Evolutionary conservation across 192 early-diverging fungal species (phyloP), one percentile per base, ranked within the genome.

Genomic region (Oehlia diaphana): DNA sequence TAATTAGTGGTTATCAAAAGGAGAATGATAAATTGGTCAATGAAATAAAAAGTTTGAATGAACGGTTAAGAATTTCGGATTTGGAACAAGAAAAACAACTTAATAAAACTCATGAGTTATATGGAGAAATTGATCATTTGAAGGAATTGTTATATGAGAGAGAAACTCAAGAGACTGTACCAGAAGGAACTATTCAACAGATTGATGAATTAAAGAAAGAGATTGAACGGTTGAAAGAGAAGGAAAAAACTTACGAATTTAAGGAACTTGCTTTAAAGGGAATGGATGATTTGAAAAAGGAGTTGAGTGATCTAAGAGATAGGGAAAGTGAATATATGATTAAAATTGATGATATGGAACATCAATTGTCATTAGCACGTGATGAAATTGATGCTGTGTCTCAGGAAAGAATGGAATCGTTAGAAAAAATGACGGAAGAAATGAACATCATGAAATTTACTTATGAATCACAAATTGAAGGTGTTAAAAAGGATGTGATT

Each of bases 131-230:
- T 68, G 76, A 78, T 2, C 63, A 50, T 31, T 78, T 78, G 5
- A 78, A 68, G 19, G 63, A 21, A 50, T 33, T 50, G 9, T 13
- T 53, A 13, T 19, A 78, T 64, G 63, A 64, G 10, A 64, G 66
- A 53, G 76, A 67, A 28, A 68, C 28, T 68, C n/a, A 66, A 68
- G 76, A 50, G n/a, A 26, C 35, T 33, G 42, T 78, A 14, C 53
- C 76, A 58, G 76, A 68, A 14, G 65, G 26, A 44, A 39, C 53
- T 9, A 19, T 68, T 21, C 64, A 68, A 68, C 76, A 78, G 14
- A 78, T 78, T 13, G 76, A 78, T 21, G 76, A 78, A 49, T 67
- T 78, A 63, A 78, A 78, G 49, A 66, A 78, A 66, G 76, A 78
- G 33, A 78, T 78, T 50, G 47, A 50, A 31, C 21, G 39, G 9